Conservation (phyloP, 441 rosid genomes). For the Euphorbia schlechtendalii region DNA sequence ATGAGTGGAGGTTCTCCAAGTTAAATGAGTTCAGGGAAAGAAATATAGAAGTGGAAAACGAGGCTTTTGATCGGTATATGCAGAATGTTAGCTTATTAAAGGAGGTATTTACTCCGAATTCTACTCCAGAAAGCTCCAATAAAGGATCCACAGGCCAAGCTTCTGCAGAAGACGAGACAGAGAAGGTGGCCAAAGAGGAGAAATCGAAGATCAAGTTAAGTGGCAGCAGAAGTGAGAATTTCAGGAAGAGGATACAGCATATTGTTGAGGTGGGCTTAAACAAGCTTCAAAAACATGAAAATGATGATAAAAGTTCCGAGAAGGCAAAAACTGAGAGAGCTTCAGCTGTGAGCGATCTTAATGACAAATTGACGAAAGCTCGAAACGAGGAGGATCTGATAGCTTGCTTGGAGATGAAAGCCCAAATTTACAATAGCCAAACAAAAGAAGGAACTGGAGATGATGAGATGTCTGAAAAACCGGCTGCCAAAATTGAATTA, state of each 20-base stretch:
- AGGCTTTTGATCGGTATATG: constrained; percentile 83
- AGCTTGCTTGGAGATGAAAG: constrained; percentile 57
- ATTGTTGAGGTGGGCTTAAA: constrained; percentile 54
- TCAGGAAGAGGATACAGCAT: constrained; percentile 41
- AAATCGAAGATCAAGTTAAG: constrained; percentile 47
- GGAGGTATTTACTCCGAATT: constrained; percentile 57
- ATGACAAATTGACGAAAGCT: constrained; percentile 72
- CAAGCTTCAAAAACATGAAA: constrained; percentile 40
- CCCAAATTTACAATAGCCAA: constrained; percentile 33
- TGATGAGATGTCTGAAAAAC: constrained; percentile 19
- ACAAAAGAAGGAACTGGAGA: constrained; percentile 20
- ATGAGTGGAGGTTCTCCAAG: constrained; percentile 92
- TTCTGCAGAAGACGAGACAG: constrained; percentile 27
- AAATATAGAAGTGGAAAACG: constrained; percentile 68
- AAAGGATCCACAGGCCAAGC: constrained; percentile 23
- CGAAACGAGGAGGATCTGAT: constrained; percentile 75
- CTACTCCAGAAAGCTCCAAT: constrained; percentile 30
- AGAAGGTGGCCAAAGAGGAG: constrained; percentile 28
- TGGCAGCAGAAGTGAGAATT: constrained; percentile 42
- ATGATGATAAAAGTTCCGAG: constrained; percentile 26
- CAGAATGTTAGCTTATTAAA: constrained; percentile 64
- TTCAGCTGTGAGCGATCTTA: constrained; percentile 48
- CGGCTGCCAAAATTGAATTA: constrained; percentile 19
- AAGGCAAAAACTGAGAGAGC: constrained; percentile 41
- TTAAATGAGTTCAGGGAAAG: constrained; percentile 67